These are phyloP conservation scores for Heliamphora pulchella DNA, from an alignment of 179 eudicot species.

Conservation along the genomic window DNA sequence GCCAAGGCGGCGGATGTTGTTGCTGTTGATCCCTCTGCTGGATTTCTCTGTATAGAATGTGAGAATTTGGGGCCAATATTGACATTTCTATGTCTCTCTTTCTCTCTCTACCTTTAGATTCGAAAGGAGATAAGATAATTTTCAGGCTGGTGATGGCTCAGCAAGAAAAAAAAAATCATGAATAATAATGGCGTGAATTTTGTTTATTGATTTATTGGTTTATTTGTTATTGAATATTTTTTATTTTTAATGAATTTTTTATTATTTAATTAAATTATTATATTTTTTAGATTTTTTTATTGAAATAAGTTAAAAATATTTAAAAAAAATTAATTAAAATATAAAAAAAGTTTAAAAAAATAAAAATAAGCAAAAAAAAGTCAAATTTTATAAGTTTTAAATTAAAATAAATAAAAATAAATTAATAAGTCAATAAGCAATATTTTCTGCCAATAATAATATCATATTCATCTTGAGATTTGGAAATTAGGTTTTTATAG, in stretches of 20 bases:
- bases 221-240: too few species aligned
- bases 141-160: conserved; percentile 5
- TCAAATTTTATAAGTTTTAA: too few species aligned
- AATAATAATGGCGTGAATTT: background rate
- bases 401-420: too few species aligned
- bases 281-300: too few species aligned
- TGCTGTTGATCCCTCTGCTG: conserved; percentile 30
- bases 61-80: conserved; percentile 36
- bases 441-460: background rate
- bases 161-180: background rate
- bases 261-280: too few species aligned
- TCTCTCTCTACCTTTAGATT: conserved; percentile 12
- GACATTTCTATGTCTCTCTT: conserved; percentile 4
- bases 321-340: too few species aligned
- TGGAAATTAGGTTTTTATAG: background rate
- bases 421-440: too few species aligned
- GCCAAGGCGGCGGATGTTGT: conserved; percentile 23
- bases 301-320: too few species aligned
- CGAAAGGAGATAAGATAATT: conserved; percentile 18
- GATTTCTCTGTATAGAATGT: conserved; percentile 34
- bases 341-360: too few species aligned
- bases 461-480: background rate
- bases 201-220: too few species aligned
- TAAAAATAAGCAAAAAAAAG: too few species aligned
- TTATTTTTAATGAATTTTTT: too few species aligned